These are phyloP conservation scores for Oryza rufipogon DNA, from an alignment of 176 grass and related monocot genomes.

Conservation along the genomic window DNA sequence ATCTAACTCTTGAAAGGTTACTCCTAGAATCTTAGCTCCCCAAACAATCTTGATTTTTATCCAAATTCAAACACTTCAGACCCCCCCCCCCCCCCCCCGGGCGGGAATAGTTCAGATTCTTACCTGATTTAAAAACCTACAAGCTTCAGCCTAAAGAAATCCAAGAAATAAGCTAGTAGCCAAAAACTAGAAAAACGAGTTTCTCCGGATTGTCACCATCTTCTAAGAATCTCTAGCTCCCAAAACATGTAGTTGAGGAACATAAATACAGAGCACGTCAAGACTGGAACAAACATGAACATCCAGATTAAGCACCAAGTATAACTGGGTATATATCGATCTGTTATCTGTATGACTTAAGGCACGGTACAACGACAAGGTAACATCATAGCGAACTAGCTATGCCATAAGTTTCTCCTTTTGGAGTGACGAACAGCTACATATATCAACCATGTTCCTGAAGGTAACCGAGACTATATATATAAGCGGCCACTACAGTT, in stretches of 20 bases:
- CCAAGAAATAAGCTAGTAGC: too few species aligned
- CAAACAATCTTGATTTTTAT: too few species aligned
- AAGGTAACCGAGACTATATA: neutral
- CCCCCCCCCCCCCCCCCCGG: too few species aligned
- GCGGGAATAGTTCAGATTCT: too few species aligned
- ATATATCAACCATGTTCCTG: slow-evolving; percentile 34
- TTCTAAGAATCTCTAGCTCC: too few species aligned
- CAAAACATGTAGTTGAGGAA: neutral
- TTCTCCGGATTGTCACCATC: too few species aligned
- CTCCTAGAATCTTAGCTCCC: too few species aligned
- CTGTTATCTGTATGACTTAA: slow-evolving; percentile 27
- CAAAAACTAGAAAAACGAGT: too few species aligned
- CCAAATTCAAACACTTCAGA: too few species aligned
- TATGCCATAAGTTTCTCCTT: slow-evolving; percentile 36
- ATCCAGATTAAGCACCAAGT: neutral
- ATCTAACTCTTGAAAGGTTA: too few species aligned
- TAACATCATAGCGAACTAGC: slow-evolving; percentile 34
- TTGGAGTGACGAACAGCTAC: slow-evolving; percentile 25
- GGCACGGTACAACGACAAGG: slow-evolving; percentile 25
- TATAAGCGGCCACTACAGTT: slow-evolving; percentile 13
- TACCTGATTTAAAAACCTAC: too few species aligned
- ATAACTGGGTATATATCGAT: neutral
- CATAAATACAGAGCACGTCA: neutral
- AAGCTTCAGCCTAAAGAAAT: too few species aligned
- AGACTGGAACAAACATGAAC: neutral